Base-by-base conservation (phyloP, 2,329 filamentous ascomycete genomes). In the Pseudogymnoascus sp. region DNA sequence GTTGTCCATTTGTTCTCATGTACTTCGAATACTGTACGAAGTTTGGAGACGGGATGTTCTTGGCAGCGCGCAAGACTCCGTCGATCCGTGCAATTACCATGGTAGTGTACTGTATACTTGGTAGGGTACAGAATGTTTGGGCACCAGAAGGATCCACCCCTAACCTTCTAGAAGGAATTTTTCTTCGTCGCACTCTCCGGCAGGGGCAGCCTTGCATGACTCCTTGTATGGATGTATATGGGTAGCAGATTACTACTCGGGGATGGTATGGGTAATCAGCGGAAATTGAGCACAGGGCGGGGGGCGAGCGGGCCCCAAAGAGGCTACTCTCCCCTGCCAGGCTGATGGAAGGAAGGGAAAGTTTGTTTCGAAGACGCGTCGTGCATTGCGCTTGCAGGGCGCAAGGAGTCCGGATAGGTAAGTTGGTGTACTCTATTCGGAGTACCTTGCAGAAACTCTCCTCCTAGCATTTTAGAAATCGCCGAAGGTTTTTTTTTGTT, bases 271-370 rank as follows among this genome's bases (percentile, higher is more conserved):
- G 45, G 45, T 55, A 55, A 55, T 55, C 45, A 55, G 45, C 45
- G 45, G 45, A 55, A 33, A 55, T 55, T 55, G 45, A 55, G 45
- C 45, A 55, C 45, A 33, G 45, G 45, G 45, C 45, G 45, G 45
- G 29, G 27, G n/a, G 45, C 45, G 45, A 55, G 45, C 45, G 45
- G 45, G n/a, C 45, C 45, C 27, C 27, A 55, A 55, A 33, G 27
- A 33, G 45, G 45, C 45, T 55, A 55, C 45, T 4, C 45, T 55
- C n/a, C 45, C 45, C 45, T 55, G 45, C 45, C 27, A 33, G 45
- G 45, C 45, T 55, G 45, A 55, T 55, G 45, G 45, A 33, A 18
- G 45, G 45, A 29, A 55, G 8, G 45, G 45, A 55, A 55, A 55
- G 45, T 55, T 55, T 55, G 45, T 55, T 55, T 55, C 45, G 45